phyloP scores from a whole-genome alignment of 2,329 filamentous ascomycete species.

The Penicillium verrucosum region DNA sequence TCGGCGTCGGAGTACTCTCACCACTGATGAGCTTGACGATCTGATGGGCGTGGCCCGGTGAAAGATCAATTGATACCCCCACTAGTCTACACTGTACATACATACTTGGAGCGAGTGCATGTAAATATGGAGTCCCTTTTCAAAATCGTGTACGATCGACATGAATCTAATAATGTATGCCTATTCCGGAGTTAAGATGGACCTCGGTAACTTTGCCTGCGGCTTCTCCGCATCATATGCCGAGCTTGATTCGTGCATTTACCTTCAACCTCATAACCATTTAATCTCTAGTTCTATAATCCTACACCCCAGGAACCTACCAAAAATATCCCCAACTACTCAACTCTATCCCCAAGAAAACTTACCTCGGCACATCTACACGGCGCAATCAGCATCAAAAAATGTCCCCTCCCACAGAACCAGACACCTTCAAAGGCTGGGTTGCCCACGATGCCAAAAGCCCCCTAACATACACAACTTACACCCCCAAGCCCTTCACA shows the following conservation, averaged over 20 bases:
- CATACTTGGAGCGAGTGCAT: conserved; percentile 16
- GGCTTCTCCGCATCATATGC: conserved; percentile 12
- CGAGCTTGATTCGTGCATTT: neutral
- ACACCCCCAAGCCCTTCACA: conserved; percentile 45
- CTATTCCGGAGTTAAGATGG: conserved; percentile 1
- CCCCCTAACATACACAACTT: conserved; percentile 34
- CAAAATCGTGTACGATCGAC: neutral
- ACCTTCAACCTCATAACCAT: neutral
- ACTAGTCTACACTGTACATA: conserved; percentile 24
- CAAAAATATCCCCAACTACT: neutral
- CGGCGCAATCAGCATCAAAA: neutral
- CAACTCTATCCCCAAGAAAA: neutral
- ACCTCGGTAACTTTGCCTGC: conserved; percentile 12
- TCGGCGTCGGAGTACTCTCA: conserved; percentile 45
- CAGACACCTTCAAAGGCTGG: conserved; percentile 41
- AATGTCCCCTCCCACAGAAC: neutral
- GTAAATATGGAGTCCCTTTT: conserved; percentile 14
- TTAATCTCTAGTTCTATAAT: neutral
- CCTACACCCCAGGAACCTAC: neutral
- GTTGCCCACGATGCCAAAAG: conserved; percentile 36
- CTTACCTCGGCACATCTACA: neutral
- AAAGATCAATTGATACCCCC: conserved; percentile 16
- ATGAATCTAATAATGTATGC: neutral
- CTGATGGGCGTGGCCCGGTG: conserved; percentile 34
- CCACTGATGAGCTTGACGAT: conserved; percentile 44